A percentile compares a stretch with the other conserved stretches of the same genome.
Evolutionary conservation across 768 basidiomycete species (phyloP).

Genomic region (Kwoniella europaea): DNA sequence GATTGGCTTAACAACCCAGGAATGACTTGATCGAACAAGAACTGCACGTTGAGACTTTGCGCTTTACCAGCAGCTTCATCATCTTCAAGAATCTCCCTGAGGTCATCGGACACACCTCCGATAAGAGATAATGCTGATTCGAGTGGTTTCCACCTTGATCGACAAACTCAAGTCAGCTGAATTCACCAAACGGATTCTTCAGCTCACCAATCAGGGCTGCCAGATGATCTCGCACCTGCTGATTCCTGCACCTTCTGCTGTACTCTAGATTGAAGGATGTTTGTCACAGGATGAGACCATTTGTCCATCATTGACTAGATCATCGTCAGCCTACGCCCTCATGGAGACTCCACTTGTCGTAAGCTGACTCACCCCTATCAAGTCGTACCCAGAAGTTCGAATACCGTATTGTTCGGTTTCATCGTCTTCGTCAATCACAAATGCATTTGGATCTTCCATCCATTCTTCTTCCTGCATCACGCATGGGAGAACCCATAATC

Average conservation of each 20-base stretch:
- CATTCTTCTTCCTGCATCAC: slow-evolving; percentile 79
- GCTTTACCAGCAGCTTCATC: slow-evolving; percentile 69
- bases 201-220: slow-evolving; percentile 69
- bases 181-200: not conserved
- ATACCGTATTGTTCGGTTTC: slow-evolving; percentile 81
- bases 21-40: slow-evolving; percentile 75
- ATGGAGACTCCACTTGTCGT: not conserved
- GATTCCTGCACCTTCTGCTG: slow-evolving; percentile 68
- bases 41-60: slow-evolving; percentile 76
- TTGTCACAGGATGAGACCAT: slow-evolving; percentile 49
- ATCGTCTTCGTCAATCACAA: slow-evolving; percentile 93
- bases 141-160: slow-evolving; percentile 82
- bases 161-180: not conserved
- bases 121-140: slow-evolving; percentile 82
- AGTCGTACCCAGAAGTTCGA: slow-evolving; percentile 81
- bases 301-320: slow-evolving; percentile 57
- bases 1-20: slow-evolving; percentile 73
- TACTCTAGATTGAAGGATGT: slow-evolving; percentile 65
- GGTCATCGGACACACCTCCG: slow-evolving; percentile 76
- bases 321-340: slow-evolving; percentile 3
- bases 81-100: slow-evolving; percentile 77
- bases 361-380: slow-evolving; percentile 68
- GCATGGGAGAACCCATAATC: slow-evolving; percentile 1
- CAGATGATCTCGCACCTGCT: slow-evolving; percentile 64
- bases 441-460: slow-evolving; percentile 85